phyloP scores from a whole-genome alignment of 352 stramenopile species.

The Peronospora belbahrii region DNA sequence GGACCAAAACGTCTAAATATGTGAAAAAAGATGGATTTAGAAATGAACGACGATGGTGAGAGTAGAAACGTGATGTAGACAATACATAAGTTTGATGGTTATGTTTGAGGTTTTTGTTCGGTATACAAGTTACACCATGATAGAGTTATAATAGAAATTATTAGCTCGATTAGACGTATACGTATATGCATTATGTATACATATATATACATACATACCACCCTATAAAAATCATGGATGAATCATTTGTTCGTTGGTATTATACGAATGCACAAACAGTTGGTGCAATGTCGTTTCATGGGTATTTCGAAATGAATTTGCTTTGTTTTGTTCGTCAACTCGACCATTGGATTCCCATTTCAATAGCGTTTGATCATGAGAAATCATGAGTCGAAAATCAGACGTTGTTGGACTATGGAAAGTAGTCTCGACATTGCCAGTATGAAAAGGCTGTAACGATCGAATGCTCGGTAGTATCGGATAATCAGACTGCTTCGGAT shows the following conservation, averaged over 20 bases:
- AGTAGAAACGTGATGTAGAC: not conserved
- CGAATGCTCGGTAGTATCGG: constrained; percentile 14
- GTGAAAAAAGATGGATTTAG: too few species aligned
- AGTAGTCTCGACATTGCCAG: not conserved
- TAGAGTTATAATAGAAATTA: too few species aligned
- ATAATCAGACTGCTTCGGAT: constrained; percentile 5
- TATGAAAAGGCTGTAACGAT: constrained; percentile 7
- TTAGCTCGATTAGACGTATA: too few species aligned
- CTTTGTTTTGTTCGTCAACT: not conserved
- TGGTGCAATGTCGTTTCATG: not conserved
- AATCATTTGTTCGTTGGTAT: constrained; percentile 7
- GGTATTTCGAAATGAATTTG: not conserved
- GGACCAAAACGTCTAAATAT: not conserved
- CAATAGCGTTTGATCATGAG: not conserved
- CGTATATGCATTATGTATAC: too few species aligned
- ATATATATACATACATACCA: too few species aligned
- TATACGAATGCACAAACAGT: constrained; percentile 11
- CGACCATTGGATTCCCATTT: not conserved
- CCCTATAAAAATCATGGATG: too few species aligned
- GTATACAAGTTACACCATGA: too few species aligned
- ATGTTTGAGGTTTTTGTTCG: too few species aligned
- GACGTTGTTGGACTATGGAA: not conserved
- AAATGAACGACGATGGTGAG: too few species aligned
- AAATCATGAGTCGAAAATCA: constrained; percentile 9
- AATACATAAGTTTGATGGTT: not conserved